Evolutionary conservation across 2,329 filamentous ascomycete species (phyloP).

Genomic region (Aspergillus versicolor): DNA sequence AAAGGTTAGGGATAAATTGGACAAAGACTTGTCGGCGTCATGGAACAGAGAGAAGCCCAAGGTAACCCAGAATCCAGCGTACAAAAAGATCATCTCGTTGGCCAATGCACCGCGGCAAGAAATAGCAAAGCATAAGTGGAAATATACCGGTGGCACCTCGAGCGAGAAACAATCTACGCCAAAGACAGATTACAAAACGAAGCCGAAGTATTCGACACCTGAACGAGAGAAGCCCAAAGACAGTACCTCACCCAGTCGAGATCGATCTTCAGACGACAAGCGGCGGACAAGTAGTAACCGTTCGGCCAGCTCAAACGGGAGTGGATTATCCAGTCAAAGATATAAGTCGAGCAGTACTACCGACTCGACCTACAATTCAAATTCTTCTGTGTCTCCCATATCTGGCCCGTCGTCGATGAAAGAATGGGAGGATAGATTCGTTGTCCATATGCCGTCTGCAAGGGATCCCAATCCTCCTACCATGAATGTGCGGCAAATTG

Average conservation of each 20-base stretch:
- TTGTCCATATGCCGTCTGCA: conserved; percentile 45
- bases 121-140: conserved; percentile 21
- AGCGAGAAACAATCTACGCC: conserved; percentile 12
- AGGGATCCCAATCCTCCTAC: conserved; percentile 42
- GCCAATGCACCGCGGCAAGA: conserved; percentile 23
- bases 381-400: conserved; percentile 30
- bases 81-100: conserved; percentile 22
- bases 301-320: conserved; percentile 32
- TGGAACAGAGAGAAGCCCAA: conserved; percentile 24
- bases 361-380: conserved; percentile 28
- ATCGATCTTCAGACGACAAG: conserved; percentile 21
- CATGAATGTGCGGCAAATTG: conserved; percentile 41
- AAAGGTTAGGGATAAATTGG: conserved; percentile 27
- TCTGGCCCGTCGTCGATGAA: conserved; percentile 32
- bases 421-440: conserved; percentile 43
- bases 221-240: conserved; percentile 23
- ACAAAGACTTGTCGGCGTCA: conserved; percentile 23
- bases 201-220: conserved; percentile 37
- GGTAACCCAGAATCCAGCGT: conserved; percentile 18
- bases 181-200: conserved; percentile 37
- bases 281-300: conserved; percentile 37
- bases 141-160: conserved; percentile 9
- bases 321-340: conserved; percentile 21
- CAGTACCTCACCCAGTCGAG: conserved; percentile 16
- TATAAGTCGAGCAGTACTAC: conserved; percentile 21